phyloP scores from a whole-genome alignment of 805 yeast genomes.

The Sugiyamaella smithiae region DNA sequence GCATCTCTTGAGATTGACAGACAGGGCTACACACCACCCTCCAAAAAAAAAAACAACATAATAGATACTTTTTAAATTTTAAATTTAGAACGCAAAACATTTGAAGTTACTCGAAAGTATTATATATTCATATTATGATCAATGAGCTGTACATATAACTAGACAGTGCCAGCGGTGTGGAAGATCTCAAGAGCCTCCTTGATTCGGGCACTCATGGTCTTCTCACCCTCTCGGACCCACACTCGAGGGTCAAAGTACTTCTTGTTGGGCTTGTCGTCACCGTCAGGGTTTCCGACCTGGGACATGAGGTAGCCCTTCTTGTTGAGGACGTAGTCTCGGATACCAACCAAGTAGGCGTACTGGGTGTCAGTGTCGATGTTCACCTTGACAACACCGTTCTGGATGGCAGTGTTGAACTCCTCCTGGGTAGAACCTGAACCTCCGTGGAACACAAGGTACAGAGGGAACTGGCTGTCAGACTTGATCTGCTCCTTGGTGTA shows the following conservation, averaged over 20 bases:
- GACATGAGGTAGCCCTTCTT: constrained; percentile 91
- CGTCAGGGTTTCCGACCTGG: constrained; percentile 99
- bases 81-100: no score
- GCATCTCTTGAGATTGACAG: no score
- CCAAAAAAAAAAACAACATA: no score
- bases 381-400: constrained; percentile 96
- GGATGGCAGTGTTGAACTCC: constrained; percentile 90
- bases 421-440: constrained; percentile 96
- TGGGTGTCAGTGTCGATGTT: constrained; percentile 99
- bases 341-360: constrained; percentile 94
- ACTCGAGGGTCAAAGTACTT: constrained; percentile 99
- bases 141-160: constrained; percentile 16
- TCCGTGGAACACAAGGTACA: constrained; percentile 99
- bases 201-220: constrained; percentile 90
- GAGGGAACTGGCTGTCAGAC: constrained; percentile 58
- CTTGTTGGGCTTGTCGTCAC: constrained; percentile 99
- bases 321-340: constrained; percentile 93
- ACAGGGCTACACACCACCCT: no score
- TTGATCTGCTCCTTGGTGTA: constrained; percentile 72
- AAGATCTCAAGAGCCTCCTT: constrained; percentile 78
- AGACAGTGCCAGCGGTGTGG: constrained; percentile 44
- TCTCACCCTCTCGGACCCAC: constrained; percentile 99
- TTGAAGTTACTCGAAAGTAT: no score
- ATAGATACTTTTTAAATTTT: no score
- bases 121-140: no score